Evolutionary conservation across 2,329 filamentous ascomycete genomes (phyloP).

Genomic region (Phialemoniopsis sp.): DNA sequence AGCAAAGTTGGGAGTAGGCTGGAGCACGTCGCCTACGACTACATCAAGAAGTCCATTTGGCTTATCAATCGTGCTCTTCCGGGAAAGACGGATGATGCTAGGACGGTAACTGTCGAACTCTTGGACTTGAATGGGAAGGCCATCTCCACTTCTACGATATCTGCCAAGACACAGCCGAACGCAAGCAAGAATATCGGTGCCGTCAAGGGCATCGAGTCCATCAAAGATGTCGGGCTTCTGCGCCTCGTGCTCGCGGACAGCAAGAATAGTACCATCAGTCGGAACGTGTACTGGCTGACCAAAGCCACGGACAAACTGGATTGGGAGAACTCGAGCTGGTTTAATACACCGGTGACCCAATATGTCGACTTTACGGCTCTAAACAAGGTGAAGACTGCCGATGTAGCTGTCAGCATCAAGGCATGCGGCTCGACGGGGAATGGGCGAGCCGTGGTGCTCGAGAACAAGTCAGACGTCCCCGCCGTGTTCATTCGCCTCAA

Average conservation of each 20-base stretch:
- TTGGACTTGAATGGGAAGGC: slow-evolving; percentile 41
- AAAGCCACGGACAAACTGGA: slow-evolving; percentile 40
- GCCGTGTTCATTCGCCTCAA: slow-evolving; percentile 55
- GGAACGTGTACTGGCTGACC: slow-evolving; percentile 59
- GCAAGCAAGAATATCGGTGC: slow-evolving; percentile 24
- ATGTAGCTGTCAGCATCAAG: slow-evolving; percentile 24
- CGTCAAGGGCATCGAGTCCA: slow-evolving; percentile 16
- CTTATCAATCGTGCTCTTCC: slow-evolving; percentile 31
- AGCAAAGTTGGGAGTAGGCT: slow-evolving; percentile 43
- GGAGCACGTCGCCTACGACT: slow-evolving; percentile 55
- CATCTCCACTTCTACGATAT: slow-evolving; percentile 15
- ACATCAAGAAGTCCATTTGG: slow-evolving; percentile 38
- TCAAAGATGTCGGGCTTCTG: slow-evolving; percentile 43
- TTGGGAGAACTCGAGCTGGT: slow-evolving; percentile 56
- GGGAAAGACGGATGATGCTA: slow-evolving; percentile 6
- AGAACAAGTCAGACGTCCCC: slow-evolving; percentile 47
- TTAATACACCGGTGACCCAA: slow-evolving; percentile 48
- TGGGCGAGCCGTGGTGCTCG: slow-evolving; percentile 31
- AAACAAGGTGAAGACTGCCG: slow-evolving; percentile 27
- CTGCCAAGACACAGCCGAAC: slow-evolving; percentile 35
- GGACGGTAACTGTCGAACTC: slow-evolving; percentile 43
- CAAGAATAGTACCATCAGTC: slow-evolving; percentile 32
- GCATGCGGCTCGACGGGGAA: slow-evolving; percentile 12
- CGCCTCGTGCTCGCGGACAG: slow-evolving; percentile 35
- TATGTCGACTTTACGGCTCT: slow-evolving; percentile 46